Evolutionary conservation across 1,284 basidiomycete genomes (phyloP), one percentile per base, ranked within the genome.

Genomic region (Rhodotorula sp.): DNA sequence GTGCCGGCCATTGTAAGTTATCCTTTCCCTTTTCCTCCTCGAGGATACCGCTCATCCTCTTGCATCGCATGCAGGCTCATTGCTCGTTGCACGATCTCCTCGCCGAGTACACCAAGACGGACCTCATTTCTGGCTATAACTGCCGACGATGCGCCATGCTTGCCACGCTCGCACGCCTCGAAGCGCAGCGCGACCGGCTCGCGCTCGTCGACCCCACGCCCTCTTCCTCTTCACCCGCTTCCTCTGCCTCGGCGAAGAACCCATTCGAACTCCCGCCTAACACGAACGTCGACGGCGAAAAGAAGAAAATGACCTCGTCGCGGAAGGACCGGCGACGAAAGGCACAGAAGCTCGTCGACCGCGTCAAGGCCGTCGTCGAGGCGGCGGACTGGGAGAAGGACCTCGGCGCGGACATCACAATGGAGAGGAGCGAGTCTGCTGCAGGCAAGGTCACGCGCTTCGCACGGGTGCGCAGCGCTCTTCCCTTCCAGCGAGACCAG

Each of bases 381-480:
- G 87, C 90, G 70, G 88, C 89, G 7, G 83, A 90, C 53, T 88
- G 91, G 37, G 91, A 94, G 80, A 89, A 91, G 67, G 90, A 92
- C 66, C 82, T 92, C 68, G 88, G 87, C 75, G 37, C 57, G 13
- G 75, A 74, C 36, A 39, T 76, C 68, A 87, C 87, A 77, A 83
- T 93, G 77, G 90, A 91, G 80, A 88, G 88, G 77, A 87, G 91
- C 1, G 82, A 87, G 62, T 90, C 90, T 75, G 85, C 84, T 56
- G 87, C 88, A 8, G 91, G 90, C 19, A 92, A 94, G 80, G 91
- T 92, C 80, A 88, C 90, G 39, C 92, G 93, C 89, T 86, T 93
- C 71, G 91, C 91, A 53, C 84, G 91, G 79, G 91, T 91, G 78
- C 77, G 88, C 83, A 2, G 51, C 27, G 15, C 37, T 22, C 25